Percentiles rank a stretch among this genome's conserved stretches.
These are phyloP conservation scores for Gastrolobium bilobum DNA, from an alignment of 306 rosid genomes.

Conservation along the genomic window DNA sequence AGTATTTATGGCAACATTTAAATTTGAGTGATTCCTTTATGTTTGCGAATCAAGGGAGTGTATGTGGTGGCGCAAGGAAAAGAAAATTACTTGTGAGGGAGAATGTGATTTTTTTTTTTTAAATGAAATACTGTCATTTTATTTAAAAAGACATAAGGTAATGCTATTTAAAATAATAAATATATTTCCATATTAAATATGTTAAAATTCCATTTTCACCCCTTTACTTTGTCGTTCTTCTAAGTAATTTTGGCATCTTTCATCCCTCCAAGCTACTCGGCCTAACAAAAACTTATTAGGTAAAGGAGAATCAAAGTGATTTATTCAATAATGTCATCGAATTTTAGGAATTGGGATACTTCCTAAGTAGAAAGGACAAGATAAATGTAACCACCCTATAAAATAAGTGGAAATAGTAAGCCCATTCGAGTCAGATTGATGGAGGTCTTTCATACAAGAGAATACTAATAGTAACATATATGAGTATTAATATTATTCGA, in stretches of 20 bases:
- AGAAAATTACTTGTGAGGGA: too few species aligned
- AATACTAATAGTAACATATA: slow-evolving; percentile 10
- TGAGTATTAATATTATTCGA: slow-evolving; percentile 17
- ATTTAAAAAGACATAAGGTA: too few species aligned
- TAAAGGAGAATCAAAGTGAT: slow-evolving; percentile 22
- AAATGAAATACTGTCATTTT: too few species aligned
- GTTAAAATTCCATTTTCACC: neutral
- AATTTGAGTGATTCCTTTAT: too few species aligned
- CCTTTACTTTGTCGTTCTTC: neutral
- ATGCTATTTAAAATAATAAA: too few species aligned
- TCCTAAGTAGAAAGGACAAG: slow-evolving; percentile 47
- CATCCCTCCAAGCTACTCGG: neutral
- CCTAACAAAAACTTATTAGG: slow-evolving; percentile 22
- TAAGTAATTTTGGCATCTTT: slow-evolving; percentile 25
- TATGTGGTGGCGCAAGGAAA: too few species aligned
- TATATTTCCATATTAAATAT: too few species aligned
- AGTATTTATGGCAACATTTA: too few species aligned
- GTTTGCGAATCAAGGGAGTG: too few species aligned
- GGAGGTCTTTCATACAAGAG: neutral
- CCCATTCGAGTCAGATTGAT: slow-evolving; percentile 46
- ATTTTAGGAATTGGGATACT: slow-evolving; percentile 28
- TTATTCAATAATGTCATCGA: slow-evolving; percentile 1
- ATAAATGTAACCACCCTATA: slow-evolving; percentile 36
- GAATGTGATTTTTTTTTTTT: too few species aligned
- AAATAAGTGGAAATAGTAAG: slow-evolving; percentile 42